phyloP scores from a whole-genome alignment of 2,329 filamentous ascomycete species.

The Dactylellina sp. region DNA sequence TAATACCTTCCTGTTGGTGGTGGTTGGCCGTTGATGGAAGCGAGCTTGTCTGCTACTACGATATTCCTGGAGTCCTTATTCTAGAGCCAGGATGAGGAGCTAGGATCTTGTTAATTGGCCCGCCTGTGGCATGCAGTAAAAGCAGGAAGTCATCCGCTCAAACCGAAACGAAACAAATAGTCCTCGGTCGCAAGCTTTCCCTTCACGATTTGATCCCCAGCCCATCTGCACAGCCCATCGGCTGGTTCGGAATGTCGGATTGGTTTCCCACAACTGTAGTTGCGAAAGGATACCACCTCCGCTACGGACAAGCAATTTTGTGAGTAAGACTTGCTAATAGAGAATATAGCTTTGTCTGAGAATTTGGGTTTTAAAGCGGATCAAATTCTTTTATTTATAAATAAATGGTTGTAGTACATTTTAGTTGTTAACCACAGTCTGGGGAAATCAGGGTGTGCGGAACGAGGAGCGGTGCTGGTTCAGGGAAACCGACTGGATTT shows the following conservation, averaged over 20 bases:
- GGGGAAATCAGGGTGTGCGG: constrained; percentile 26
- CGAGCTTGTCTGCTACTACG: constrained; percentile 31
- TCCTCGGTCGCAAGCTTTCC: constrained; percentile 18
- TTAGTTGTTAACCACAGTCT: not conserved
- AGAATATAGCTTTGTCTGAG: constrained; percentile 1
- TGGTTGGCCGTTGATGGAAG: constrained; percentile 24
- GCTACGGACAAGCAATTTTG: constrained; percentile 10
- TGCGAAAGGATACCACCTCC: constrained; percentile 16
- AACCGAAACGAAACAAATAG: constrained; percentile 56
- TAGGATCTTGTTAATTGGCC: constrained; percentile 45
- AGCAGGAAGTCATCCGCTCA: constrained; percentile 54
- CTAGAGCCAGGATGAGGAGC: constrained; percentile 22
- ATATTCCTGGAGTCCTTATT: constrained; percentile 35
- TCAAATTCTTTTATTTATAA: constrained; percentile 2
- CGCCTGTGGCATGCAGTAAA: constrained; percentile 24
- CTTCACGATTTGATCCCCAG: constrained; percentile 1
- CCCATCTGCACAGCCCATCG: constrained; percentile 42
- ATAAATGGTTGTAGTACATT: no score
- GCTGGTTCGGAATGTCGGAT: constrained; percentile 54
- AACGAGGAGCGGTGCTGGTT: constrained; percentile 33
- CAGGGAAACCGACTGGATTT: constrained; percentile 30
- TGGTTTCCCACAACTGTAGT: constrained; percentile 47
- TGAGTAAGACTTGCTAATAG: not conserved
- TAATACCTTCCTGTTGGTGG: constrained; percentile 39
- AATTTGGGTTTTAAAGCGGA: not conserved